Evolutionary conservation across 495 filamentous ascomycete genomes (phyloP).

Genomic region (Lophiotrema nucula): DNA sequence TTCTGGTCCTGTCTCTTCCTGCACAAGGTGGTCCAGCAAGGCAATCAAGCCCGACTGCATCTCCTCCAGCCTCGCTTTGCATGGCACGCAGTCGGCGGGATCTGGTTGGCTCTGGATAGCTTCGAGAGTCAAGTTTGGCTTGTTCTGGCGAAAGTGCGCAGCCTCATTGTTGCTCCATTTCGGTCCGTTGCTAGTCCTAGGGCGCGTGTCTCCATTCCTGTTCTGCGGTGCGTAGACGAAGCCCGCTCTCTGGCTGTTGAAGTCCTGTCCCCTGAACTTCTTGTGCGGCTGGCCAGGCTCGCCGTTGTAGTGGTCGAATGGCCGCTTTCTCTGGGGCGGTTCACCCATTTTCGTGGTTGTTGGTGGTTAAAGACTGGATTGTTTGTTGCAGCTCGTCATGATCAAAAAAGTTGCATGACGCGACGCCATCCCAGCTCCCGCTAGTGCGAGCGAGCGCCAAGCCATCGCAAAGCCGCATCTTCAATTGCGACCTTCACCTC

Average conservation of each 20-base stretch:
- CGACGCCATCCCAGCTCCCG: too few relatives aligned
- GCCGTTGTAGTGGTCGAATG: neutral
- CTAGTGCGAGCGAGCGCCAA: too few relatives aligned
- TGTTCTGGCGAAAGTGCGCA: too few relatives aligned
- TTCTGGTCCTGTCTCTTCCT: neutral
- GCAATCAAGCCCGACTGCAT: slow-evolving; percentile 17
- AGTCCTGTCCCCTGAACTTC: neutral
- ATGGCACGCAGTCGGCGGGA: slow-evolving; percentile 10
- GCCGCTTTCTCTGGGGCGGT: neutral
- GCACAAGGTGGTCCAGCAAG: slow-evolving; percentile 20
- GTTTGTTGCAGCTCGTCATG: too few relatives aligned
- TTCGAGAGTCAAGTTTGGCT: neutral
- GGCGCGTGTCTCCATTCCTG: neutral
- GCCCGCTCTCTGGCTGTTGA: neutral
- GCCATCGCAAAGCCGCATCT: neutral
- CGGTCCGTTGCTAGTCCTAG: too few relatives aligned
- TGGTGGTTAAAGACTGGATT: too few relatives aligned
- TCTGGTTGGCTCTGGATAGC: slow-evolving; percentile 6
- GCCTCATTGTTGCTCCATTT: too few relatives aligned
- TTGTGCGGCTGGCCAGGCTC: slow-evolving; percentile 7
- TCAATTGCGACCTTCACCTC: slow-evolving; percentile 1
- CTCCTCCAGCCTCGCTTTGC: slow-evolving; percentile 14
- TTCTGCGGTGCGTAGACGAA: neutral
- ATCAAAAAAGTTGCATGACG: too few relatives aligned
- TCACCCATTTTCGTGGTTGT: too few relatives aligned